These are phyloP conservation scores for Chaetomiaceae sp. DNA, from an alignment of 2,329 filamentous ascomycete genomes.

Conservation along the genomic window DNA sequence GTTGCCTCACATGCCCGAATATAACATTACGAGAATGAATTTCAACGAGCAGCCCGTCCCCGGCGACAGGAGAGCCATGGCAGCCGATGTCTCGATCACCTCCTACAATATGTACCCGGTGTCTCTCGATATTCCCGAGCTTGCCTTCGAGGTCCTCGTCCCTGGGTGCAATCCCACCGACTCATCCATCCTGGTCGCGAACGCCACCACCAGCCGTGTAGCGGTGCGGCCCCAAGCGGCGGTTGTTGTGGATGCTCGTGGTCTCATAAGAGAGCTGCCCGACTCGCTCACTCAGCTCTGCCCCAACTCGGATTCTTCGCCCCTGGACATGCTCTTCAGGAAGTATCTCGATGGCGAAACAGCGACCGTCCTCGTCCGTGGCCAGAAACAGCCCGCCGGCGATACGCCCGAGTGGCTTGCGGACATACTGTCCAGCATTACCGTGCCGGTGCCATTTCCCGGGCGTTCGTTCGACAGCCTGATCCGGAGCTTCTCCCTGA, in stretches of 20 bases:
- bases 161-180: constrained; percentile 71
- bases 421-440: constrained; percentile 74
- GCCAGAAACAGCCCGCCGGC: constrained; percentile 60
- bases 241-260: constrained; percentile 65
- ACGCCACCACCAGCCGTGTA: constrained; percentile 64
- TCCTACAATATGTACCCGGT: constrained; percentile 75
- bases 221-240: constrained; percentile 63
- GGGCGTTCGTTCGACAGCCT: constrained; percentile 75
- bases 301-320: constrained; percentile 72
- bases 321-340: constrained; percentile 74
- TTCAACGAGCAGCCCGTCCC: constrained; percentile 64
- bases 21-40: constrained; percentile 76
- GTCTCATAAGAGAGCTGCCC: constrained; percentile 68
- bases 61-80: constrained; percentile 60
- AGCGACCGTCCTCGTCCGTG: constrained; percentile 77
- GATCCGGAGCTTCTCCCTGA: constrained; percentile 81
- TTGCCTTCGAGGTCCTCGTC: constrained; percentile 81
- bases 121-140: constrained; percentile 67
- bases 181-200: constrained; percentile 71
- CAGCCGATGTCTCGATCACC: constrained; percentile 69
- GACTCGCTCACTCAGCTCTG: constrained; percentile 67
- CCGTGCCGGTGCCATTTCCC: constrained; percentile 77
- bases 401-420: constrained; percentile 78
- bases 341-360: constrained; percentile 77
- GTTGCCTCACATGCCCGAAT: constrained; percentile 72